These are phyloP conservation scores for Verticillium albo-atrum DNA, from an alignment of 2,329 filamentous ascomycete genomes.

Conservation along the genomic window DNA sequence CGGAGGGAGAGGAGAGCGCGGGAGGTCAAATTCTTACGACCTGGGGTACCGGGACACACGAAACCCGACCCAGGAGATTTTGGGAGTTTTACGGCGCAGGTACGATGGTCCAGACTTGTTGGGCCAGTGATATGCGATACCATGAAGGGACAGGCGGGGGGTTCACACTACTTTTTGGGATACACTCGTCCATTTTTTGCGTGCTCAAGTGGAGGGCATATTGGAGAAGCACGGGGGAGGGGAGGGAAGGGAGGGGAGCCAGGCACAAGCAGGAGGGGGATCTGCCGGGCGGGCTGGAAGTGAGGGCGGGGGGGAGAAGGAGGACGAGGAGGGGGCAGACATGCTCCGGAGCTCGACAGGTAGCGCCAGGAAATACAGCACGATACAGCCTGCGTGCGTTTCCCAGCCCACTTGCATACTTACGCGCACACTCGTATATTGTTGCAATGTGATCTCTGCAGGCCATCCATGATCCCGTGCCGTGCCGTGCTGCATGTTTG, in stretches of 20 bases:
- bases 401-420: neutral
- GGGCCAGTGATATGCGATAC: conserved; percentile 1
- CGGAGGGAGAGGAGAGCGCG: neutral
- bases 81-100: conserved; percentile 4
- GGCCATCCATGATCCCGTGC: too few relatives aligned
- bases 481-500: neutral
- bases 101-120: neutral
- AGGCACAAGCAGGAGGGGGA: too few relatives aligned
- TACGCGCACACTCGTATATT: neutral
- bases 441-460: neutral
- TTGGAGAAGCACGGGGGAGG: neutral
- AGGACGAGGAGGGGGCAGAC: neutral
- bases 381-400: neutral
- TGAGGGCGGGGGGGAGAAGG: neutral
- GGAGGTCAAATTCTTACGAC: neutral
- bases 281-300: too few relatives aligned
- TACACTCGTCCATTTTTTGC: neutral
- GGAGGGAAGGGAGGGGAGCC: neutral
- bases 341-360: neutral
- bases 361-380: neutral
- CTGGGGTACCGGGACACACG: neutral
- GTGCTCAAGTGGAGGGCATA: neutral
- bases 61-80: neutral
- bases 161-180: conserved; percentile 1
- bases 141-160: conserved; percentile 1